A percentile compares a stretch with the other conserved stretches of the same genome.
phyloP scores from a whole-genome alignment of 2,329 filamentous ascomycete species.

The Aspergillus novoparasiticus region DNA sequence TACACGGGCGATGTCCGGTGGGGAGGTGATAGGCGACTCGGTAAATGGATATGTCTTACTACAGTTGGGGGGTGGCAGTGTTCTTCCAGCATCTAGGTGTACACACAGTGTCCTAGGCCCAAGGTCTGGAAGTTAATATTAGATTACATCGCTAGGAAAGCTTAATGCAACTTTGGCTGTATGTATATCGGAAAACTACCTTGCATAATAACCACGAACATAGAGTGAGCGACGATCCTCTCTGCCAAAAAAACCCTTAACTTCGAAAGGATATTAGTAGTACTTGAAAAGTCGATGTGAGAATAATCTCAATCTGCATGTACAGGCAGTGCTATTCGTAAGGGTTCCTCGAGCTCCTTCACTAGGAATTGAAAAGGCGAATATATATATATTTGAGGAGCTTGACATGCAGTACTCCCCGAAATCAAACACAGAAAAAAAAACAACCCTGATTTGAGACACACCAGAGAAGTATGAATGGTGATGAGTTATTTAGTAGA shows the following conservation, averaged over 20 bases:
- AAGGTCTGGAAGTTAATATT: not conserved
- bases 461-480: fast-evolving
- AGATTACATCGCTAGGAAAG: not conserved
- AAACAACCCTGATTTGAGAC: not conserved
- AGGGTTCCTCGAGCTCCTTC: no score
- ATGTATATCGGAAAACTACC: not conserved
- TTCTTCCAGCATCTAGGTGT: not conserved
- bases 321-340: no score
- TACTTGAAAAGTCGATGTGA: no score
- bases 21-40: not conserved
- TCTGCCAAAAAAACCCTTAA: no score
- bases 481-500: not conserved
- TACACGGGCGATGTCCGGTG: not conserved
- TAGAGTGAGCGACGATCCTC: not conserved
- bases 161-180: not conserved
- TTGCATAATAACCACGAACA: not conserved
- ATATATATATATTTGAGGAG: no score
- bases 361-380: no score
- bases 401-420: no score
- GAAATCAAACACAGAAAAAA: not conserved
- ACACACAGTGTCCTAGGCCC: not conserved
- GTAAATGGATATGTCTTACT: not conserved
- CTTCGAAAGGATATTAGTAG: no score
- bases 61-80: not conserved
- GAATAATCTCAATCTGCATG: no score